Evolutionary conservation across 2,329 filamentous ascomycete genomes (phyloP), one percentile per base, ranked within the genome.

Genomic region (Aureobasidium leucospermi): DNA sequence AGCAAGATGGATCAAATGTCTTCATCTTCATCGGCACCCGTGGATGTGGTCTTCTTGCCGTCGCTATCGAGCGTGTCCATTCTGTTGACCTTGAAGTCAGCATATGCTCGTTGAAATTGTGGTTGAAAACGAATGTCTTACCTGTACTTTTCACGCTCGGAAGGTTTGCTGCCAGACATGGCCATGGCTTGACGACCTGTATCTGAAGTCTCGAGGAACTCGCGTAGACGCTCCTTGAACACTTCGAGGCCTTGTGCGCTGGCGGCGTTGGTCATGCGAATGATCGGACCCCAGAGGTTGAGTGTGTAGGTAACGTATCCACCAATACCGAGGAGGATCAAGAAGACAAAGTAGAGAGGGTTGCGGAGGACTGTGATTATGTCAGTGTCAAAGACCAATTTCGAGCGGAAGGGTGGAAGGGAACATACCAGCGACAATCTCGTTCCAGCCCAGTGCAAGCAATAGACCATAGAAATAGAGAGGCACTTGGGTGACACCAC

Each of bases 361-460:
- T 97, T 97, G 65, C 91, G 90, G 43, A 97, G 81, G 38, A 99
- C 94, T 96, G 68, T 19, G 59, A 4, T 56, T 51, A 62, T 63
- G n/a, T 39, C 38, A 38, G 19, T 52, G 32, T 36, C 13, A 16
- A 15, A 53, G 29, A 38, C 6, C 48, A 39, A 2, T 6, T 16
- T 9, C 23, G 23, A 23, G 23, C 23, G 23, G 6, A 39, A 11
- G 16, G 23, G 13, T 6, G 38, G 39, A 4, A 7, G 10, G 34
- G 4, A 41, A 39, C 55, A 81, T 81, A 96, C 92, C 90, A 69
- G 92, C 89, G 65, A 96, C 79, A 64, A 99, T 92, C 75, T 99
- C 94, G 74, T 99, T 99, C 94, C 94, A 99, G n/a, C 94, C 94
- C 51, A 99, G 80, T 23, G 90, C 89, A 64, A 99, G 78, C 60